These are phyloP conservation scores for Globisporangium parvum DNA, from an alignment of 352 stramenopile species.

Conservation along the genomic window DNA sequence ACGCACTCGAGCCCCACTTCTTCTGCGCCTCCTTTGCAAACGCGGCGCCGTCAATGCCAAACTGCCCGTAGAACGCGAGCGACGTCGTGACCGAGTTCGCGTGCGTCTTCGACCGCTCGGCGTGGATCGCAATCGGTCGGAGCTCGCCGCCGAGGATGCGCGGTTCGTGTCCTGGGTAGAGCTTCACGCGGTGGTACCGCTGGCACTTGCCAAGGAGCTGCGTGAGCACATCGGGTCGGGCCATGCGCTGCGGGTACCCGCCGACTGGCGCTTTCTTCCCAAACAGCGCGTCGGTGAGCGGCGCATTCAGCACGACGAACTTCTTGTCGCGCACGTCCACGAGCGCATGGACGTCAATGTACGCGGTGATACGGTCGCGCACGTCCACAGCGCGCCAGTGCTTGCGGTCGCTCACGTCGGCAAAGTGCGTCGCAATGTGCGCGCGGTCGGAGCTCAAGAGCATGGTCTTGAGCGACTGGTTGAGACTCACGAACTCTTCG, in stretches of 20 bases:
- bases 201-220: slow-evolving; percentile 56
- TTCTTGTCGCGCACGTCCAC: slow-evolving; percentile 60
- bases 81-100: slow-evolving; percentile 63
- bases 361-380: slow-evolving; percentile 50
- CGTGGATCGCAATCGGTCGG: slow-evolving; percentile 57
- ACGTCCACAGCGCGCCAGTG: slow-evolving; percentile 48
- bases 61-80: slow-evolving; percentile 72
- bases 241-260: slow-evolving; percentile 55
- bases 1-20: slow-evolving; percentile 76
- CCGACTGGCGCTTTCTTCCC: slow-evolving; percentile 51
- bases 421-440: slow-evolving; percentile 17
- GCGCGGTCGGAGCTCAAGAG: slow-evolving; percentile 20
- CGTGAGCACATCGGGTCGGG: slow-evolving; percentile 46
- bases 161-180: slow-evolving; percentile 64
- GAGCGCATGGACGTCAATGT: slow-evolving; percentile 49
- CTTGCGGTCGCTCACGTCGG: slow-evolving; percentile 29
- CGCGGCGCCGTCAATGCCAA: slow-evolving; percentile 58
- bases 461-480: slow-evolving; percentile 49
- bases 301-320: slow-evolving; percentile 55
- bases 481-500: slow-evolving; percentile 57
- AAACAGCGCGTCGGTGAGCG: slow-evolving; percentile 67
- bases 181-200: slow-evolving; percentile 59
- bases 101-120: slow-evolving; percentile 63
- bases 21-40: slow-evolving; percentile 82
- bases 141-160: slow-evolving; percentile 54